A percentile compares a stretch with the other conserved stretches of the same genome.
These are phyloP conservation scores for Euclidium syriacum DNA, from an alignment of 345 rosid species.

Conservation along the genomic window DNA sequence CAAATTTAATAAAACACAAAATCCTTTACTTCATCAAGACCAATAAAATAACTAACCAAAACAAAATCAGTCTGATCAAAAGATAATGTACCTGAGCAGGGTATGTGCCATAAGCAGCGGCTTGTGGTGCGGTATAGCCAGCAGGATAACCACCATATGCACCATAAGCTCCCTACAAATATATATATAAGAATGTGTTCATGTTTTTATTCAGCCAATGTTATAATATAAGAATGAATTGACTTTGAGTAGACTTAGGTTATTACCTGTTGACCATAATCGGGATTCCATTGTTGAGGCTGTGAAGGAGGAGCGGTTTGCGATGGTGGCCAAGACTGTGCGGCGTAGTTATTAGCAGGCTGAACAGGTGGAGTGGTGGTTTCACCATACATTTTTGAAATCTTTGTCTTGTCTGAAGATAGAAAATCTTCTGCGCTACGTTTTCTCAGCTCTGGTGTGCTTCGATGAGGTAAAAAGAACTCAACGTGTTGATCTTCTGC, in stretches of 20 bases:
- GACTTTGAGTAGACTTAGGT: too few relatives aligned
- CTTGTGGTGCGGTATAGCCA: conserved; percentile 80
- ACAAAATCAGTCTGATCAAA: conserved; percentile 5
- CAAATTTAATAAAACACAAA: too few relatives aligned
- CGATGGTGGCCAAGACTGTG: conserved; percentile 79
- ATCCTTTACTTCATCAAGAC: too few relatives aligned
- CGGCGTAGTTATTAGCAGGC: conserved; percentile 61
- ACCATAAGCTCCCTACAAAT: conserved; percentile 62
- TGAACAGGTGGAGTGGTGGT: conserved; percentile 56
- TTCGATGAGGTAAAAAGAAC: conserved; percentile 58
- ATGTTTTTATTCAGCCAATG: too few relatives aligned
- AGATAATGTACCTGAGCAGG: conserved; percentile 71
- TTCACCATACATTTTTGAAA: conserved; percentile 58
- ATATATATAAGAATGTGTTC: background rate
- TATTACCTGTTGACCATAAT: conserved; percentile 79
- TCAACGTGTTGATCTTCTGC: conserved; percentile 84
- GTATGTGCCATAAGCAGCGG: conserved; percentile 68
- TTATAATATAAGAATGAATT: background rate
- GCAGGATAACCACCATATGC: conserved; percentile 62
- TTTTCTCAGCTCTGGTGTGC: conserved; percentile 64
- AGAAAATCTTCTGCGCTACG: conserved; percentile 81
- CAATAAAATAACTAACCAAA: too few relatives aligned
- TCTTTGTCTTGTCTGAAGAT: conserved; percentile 75
- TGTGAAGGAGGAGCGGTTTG: conserved; percentile 64
- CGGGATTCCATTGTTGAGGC: conserved; percentile 73